phyloP scores from a whole-genome alignment of 2,329 filamentous ascomycete species.

The Alternaria ethzedia region DNA sequence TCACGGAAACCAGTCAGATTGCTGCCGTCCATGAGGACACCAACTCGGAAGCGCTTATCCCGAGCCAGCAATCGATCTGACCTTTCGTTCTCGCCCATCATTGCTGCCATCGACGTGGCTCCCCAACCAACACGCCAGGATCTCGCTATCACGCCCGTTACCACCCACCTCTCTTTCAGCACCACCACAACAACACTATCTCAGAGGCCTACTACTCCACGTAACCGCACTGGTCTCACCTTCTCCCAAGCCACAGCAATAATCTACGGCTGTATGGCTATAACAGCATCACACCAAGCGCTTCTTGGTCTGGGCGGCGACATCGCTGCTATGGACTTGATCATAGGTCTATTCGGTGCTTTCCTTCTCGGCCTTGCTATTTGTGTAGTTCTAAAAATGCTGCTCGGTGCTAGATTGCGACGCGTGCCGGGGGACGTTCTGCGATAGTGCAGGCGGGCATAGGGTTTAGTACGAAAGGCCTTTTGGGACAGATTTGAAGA shows the following conservation, averaged over 20 bases:
- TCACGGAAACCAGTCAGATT: too few relatives aligned
- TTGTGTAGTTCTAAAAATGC: not conserved
- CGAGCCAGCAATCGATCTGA: accelerated
- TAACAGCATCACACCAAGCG: not conserved
- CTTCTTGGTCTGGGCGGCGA: not conserved
- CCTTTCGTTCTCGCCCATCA: not conserved
- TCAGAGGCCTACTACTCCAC: too few relatives aligned
- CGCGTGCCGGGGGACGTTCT: not conserved
- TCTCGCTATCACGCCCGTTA: not conserved
- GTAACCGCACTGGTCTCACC: not conserved
- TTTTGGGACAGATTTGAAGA: not conserved
- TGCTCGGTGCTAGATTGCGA: not conserved
- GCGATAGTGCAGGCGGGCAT: not conserved
- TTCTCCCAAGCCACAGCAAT: not conserved
- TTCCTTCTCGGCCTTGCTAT: accelerated
- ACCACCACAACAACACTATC: not conserved
- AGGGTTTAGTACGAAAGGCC: accelerated
- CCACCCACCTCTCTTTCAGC: not conserved
- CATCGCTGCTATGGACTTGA: not conserved
- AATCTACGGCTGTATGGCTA: not conserved
- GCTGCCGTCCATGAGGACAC: not conserved
- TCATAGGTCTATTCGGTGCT: not conserved
- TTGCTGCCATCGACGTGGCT: not conserved
- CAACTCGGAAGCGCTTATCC: too few relatives aligned
- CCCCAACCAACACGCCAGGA: not conserved